Percentiles rank a stretch among this genome's conserved stretches.
These are phyloP conservation scores for Aethionema arabicum DNA, from an alignment of 345 rosid genomes.

Conservation along the genomic window DNA sequence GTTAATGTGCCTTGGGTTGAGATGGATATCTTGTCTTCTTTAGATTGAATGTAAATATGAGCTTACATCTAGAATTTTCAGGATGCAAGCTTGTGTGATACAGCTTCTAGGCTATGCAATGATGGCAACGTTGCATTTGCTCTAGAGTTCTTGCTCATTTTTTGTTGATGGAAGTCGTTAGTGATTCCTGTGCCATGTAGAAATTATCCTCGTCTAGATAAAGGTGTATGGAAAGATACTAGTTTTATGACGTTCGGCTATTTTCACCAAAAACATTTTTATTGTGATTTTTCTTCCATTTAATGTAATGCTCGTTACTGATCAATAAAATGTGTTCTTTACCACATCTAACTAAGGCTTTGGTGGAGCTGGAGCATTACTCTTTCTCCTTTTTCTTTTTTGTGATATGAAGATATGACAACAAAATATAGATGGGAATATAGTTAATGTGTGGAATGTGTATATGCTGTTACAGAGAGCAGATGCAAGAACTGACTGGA, in stretches of 20 bases:
- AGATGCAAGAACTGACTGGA: slow-evolving; percentile 95
- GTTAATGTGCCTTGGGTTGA: slow-evolving; percentile 22
- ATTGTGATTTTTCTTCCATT: neutral
- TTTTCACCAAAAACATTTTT: neutral
- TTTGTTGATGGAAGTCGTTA: slow-evolving; percentile 19
- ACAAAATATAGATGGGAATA: slow-evolving; percentile 11
- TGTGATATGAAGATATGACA: slow-evolving; percentile 15
- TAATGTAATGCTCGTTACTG: neutral
- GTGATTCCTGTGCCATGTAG: slow-evolving; percentile 13
- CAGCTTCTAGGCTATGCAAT: slow-evolving; percentile 13
- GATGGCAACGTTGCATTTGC: slow-evolving; percentile 19
- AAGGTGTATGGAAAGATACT: slow-evolving; percentile 8
- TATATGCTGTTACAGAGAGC: slow-evolving; percentile 60
- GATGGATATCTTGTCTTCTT: slow-evolving; percentile 17
- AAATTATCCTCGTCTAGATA: slow-evolving; percentile 13
- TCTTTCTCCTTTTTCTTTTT: slow-evolving; percentile 18
- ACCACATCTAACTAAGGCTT: neutral
- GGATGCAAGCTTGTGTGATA: slow-evolving; percentile 23
- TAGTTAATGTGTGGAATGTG: slow-evolving; percentile 22
- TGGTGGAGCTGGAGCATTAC: slow-evolving; percentile 22
- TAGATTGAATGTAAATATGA: slow-evolving; percentile 10
- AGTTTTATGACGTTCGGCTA: slow-evolving; percentile 11
- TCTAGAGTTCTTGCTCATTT: slow-evolving; percentile 20
- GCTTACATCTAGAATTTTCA: slow-evolving; percentile 9
- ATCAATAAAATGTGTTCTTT: neutral